Conservation (phyloP, 1,284 basidiomycete genomes). For the Albatrellus sp. region DNA sequence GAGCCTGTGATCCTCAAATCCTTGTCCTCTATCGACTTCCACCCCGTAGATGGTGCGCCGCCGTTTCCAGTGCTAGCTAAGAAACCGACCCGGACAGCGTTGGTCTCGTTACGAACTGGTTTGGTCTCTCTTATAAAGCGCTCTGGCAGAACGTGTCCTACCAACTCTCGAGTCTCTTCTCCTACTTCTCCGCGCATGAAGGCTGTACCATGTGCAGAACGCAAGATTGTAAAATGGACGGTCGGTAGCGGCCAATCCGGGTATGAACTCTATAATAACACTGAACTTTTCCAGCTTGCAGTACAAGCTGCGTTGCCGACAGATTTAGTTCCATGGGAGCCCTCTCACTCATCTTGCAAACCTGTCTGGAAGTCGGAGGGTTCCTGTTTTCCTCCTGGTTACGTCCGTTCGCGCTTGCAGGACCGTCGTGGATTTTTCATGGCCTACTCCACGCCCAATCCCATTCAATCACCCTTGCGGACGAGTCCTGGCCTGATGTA, state of each 20-base stretch:
- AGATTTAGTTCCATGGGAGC: conserved; percentile 34
- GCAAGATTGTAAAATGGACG: not conserved
- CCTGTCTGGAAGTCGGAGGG: conserved; percentile 39
- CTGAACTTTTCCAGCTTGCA: conserved; percentile 15
- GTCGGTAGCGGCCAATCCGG: not conserved
- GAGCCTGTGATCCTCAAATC: not conserved
- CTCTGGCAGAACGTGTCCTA: no score
- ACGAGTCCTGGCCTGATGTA: not conserved
- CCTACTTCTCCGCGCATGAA: not conserved
- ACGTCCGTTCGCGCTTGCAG: conserved; percentile 21
- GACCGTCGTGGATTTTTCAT: conserved; percentile 9
- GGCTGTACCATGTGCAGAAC: not conserved
- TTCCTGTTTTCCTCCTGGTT: conserved; percentile 31
- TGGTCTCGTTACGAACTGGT: not conserved
- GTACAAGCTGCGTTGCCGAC: conserved; percentile 22
- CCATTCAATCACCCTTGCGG: conserved; percentile 1
- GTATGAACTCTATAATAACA: no score
- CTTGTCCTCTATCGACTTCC: not conserved
- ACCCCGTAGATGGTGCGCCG: no score
- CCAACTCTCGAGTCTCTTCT: not conserved
- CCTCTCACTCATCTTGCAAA: conserved; percentile 18
- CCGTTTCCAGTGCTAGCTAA: no score
- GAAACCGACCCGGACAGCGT: no score
- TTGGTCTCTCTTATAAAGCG: not conserved
- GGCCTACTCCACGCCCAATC: conserved; percentile 2